Evolutionary conservation across 257 asterid species (phyloP), one percentile per base, ranked within the genome.

Genomic region (Striga asiatica): DNA sequence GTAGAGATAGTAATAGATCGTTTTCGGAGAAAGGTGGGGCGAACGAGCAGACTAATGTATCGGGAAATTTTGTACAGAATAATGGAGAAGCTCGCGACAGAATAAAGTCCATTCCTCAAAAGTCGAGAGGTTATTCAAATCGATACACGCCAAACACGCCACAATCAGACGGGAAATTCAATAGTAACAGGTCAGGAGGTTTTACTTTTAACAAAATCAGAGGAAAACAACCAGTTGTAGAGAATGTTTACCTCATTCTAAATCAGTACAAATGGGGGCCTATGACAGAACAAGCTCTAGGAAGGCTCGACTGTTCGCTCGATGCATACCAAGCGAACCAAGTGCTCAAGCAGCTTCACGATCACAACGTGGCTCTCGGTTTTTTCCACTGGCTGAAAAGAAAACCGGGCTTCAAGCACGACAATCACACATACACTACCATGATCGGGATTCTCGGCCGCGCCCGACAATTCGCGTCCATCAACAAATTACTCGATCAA

Each of bases 361-460:
- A 87, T 71, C 70, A 80, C 49, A 68, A 56, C 0, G 89, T 82
- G 32, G 98, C 98, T 61, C 75, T 82, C 9, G 83, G 81, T 11
- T 91, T 87, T 70, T 91, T 91, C 80, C 66, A 91, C 71, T 91
- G 97, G 95, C 66, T 87, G 71, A 82, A 87, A 66, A 61, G 66
- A 29, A 83, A 80, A 69, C 85, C 81, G 0, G 93, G 98, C 8
- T 91, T 82, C 71, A 87, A 77, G 75, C 98, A 91, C 14, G 98
- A 91, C 21, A 95, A 94, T 0, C 96, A 87, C 53, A 87, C 97
- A 0, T 91, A 91, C 65, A 91, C 98, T 42, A 91, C 98, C 66
- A 87, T 87, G 96, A 88, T 87, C 16, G 98, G 98, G 22, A 82
- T 87, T 43, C 94, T 87, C 67, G 98, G 98, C n/a, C 92, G 94